Conservation (phyloP, 495 filamentous ascomycete species). For the Articulospora tetracladia region DNA sequence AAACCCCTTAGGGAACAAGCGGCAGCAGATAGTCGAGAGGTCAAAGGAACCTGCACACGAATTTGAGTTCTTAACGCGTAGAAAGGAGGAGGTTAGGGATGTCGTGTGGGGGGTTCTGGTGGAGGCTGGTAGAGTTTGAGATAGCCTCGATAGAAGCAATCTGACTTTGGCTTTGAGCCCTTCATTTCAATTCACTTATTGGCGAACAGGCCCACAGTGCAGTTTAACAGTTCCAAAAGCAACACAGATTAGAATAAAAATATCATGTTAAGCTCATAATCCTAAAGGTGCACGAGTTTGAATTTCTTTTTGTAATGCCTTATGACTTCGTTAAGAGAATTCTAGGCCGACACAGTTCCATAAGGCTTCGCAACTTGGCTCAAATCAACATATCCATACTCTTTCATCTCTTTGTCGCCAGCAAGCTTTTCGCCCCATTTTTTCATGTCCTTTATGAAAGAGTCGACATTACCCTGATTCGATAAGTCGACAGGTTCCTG, state of each 20-base stretch:
- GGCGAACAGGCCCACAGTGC: too few species aligned
- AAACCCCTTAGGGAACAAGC: neutral
- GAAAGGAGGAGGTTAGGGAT: neutral
- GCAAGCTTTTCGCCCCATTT: slow-evolving; percentile 21
- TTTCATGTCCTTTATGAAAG: slow-evolving; percentile 23
- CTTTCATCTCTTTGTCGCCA: slow-evolving; percentile 25
- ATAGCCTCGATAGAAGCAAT: too few species aligned
- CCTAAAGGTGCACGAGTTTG: too few species aligned
- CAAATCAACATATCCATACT: slow-evolving; percentile 27
- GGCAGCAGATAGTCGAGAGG: neutral
- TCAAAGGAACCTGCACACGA: neutral
- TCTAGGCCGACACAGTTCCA: neutral
- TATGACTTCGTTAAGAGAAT: too few species aligned
- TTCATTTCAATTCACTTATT: too few species aligned
- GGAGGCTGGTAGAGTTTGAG: too few species aligned
- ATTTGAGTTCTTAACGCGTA: neutral
- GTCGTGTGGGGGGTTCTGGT: neutral
- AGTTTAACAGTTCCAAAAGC: too few species aligned
- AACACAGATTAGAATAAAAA: too few species aligned
- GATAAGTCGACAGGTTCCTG: slow-evolving; percentile 50
- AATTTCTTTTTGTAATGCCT: too few species aligned
- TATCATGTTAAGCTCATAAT: too few species aligned
- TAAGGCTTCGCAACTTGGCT: slow-evolving; percentile 15
- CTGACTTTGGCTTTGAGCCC: too few species aligned
- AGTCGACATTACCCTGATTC: slow-evolving; percentile 34